Conservation (phyloP, 129 eudicot genomes). For the Saposhnikovia divaricata region DNA sequence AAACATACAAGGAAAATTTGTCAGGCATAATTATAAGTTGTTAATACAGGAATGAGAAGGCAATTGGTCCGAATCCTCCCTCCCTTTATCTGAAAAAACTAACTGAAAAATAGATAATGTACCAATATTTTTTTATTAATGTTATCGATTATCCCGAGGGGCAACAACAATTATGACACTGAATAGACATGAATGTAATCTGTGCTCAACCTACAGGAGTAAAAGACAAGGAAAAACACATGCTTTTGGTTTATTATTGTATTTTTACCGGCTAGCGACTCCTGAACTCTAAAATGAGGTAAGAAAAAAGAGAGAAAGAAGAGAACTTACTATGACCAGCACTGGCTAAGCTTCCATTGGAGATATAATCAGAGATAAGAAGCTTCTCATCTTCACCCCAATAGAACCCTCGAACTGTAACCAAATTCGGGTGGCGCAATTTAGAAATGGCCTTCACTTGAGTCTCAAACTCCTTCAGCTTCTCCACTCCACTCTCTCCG, state of each 20-base stretch:
- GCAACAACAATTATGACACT: background rate
- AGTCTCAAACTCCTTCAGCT: constrained; percentile 57
- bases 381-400: constrained; percentile 92
- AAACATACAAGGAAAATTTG: background rate
- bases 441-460: constrained; percentile 50
- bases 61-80: background rate
- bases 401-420: constrained; percentile 64
- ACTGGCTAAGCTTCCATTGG: constrained; percentile 77
- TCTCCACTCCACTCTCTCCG: constrained; percentile 49
- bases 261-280: background rate
- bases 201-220: background rate
- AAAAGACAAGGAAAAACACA: constrained; percentile 16
- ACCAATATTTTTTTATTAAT: background rate
- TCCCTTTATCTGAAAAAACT: background rate
- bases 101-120: background rate
- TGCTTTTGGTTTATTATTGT: constrained; percentile 29
- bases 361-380: constrained; percentile 57
- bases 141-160: background rate
- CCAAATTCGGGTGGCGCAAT: constrained; percentile 68
- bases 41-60: background rate
- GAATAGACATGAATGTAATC: background rate
- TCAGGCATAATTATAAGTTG: background rate
- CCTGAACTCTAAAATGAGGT: background rate
- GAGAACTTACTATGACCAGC: constrained; percentile 48
- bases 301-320: constrained; percentile 8